Evolutionary conservation across 768 basidiomycete genomes (phyloP).

Genomic region (Stropharia rugosoannulata): DNA sequence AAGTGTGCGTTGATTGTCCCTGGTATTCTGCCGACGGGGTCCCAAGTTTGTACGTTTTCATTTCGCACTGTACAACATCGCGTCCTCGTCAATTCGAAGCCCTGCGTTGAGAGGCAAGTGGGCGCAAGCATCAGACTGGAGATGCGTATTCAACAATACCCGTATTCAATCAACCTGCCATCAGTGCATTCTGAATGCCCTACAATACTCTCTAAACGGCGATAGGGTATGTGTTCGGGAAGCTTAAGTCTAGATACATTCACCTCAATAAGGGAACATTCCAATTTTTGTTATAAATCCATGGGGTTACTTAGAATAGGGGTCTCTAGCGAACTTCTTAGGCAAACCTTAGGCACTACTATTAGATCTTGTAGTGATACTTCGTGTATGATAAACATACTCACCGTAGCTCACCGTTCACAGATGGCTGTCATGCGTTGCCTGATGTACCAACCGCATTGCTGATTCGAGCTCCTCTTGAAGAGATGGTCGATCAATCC

Average conservation of each 20-base stretch:
- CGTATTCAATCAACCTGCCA: conserved; percentile 25
- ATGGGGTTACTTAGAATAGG: no score
- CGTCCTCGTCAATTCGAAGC: conserved; percentile 23
- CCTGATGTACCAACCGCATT: conserved; percentile 4
- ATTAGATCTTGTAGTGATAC: no score
- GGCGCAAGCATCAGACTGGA: no score
- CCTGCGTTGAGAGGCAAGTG: no score
- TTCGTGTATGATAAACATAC: neutral
- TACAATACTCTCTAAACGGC: conserved; percentile 6
- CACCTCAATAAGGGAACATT: neutral
- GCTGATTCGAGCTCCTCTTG: conserved; percentile 27
- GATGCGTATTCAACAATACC: conserved; percentile 22
- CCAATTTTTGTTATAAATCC: no score
- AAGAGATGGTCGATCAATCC: conserved; percentile 35
- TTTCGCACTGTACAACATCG: conserved; percentile 13
- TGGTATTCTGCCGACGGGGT: conserved; percentile 32
- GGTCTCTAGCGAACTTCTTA: no score
- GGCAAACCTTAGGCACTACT: no score
- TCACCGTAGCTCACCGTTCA: neutral
- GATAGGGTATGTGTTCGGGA: neutral
- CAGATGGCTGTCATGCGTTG: neutral
- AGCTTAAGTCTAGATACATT: conserved; percentile 7
- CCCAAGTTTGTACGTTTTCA: conserved; percentile 35
- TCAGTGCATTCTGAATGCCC: conserved; percentile 27
- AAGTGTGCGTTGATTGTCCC: conserved; percentile 30